Evolutionary conservation across 2,329 filamentous ascomycete genomes (phyloP).

Genomic region (Cephalotrichum gorgonifer): DNA sequence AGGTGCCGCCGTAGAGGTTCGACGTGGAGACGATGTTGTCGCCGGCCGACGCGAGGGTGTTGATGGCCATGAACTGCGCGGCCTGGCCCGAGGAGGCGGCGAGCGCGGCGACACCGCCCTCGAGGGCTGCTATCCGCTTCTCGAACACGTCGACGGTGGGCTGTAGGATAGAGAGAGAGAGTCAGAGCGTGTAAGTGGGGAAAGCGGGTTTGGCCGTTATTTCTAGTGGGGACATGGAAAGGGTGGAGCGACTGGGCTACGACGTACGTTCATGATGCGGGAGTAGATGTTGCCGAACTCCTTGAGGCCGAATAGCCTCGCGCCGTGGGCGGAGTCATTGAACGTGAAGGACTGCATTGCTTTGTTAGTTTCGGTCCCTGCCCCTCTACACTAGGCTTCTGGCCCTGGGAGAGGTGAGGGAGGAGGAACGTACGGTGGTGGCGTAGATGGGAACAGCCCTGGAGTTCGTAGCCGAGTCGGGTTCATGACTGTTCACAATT

Average conservation of each 20-base stretch:
- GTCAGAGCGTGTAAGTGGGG: background rate
- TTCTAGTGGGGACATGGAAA: constrained; percentile 49
- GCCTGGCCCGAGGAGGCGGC: constrained; percentile 79
- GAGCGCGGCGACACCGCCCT: constrained; percentile 81
- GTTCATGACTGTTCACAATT: constrained; percentile 50
- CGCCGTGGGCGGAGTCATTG: constrained; percentile 92
- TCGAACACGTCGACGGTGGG: constrained; percentile 94
- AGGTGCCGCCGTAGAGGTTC: constrained; percentile 89
- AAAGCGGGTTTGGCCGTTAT: constrained; percentile 46
- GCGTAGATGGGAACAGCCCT: constrained; percentile 95
- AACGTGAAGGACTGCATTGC: constrained; percentile 72
- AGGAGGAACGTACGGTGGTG: constrained; percentile 56
- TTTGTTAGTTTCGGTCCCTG: background rate
- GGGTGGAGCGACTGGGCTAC: background rate
- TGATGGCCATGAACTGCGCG: constrained; percentile 84
- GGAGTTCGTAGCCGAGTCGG: constrained; percentile 73
- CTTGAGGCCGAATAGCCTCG: constrained; percentile 90
- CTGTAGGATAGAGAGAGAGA: constrained; percentile 26
- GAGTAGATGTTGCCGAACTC: constrained; percentile 98
- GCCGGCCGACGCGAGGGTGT: constrained; percentile 72
- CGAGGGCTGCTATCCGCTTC: constrained; percentile 89
- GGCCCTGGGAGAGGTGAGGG: too few relatives aligned
- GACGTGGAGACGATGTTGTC: constrained; percentile 91
- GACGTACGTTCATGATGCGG: constrained; percentile 82
- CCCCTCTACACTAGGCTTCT: too few relatives aligned